A percentile compares a stretch with the other conserved stretches of the same genome.
phyloP scores from a whole-genome alignment of 2,329 filamentous ascomycete species.

The Fusarium lyarnte region DNA sequence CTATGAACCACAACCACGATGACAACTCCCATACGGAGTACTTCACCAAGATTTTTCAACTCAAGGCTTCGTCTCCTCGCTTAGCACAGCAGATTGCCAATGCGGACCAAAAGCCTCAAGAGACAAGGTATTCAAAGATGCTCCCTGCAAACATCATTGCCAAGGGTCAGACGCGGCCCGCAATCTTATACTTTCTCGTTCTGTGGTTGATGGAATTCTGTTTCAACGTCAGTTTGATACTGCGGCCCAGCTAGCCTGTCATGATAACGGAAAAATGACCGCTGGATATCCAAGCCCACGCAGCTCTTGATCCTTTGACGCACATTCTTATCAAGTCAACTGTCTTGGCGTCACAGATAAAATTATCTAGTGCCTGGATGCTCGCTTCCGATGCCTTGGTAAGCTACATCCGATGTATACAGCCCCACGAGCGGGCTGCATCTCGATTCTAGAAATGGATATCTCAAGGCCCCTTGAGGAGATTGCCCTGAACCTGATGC shows the following conservation, averaged over 20 bases:
- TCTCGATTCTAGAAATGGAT: slow-evolving; percentile 32
- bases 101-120: slow-evolving; percentile 4
- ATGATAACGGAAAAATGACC: slow-evolving; percentile 25
- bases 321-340: slow-evolving; percentile 23
- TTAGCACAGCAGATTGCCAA: slow-evolving; percentile 26
- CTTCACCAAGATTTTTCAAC: slow-evolving; percentile 4
- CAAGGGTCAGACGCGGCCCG: slow-evolving; percentile 33
- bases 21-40: slow-evolving; percentile 2
- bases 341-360: slow-evolving; percentile 40
- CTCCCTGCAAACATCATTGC: slow-evolving; percentile 32
- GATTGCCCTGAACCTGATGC: slow-evolving; percentile 28
- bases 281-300: slow-evolving; percentile 8
- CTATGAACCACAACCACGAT: slow-evolving; percentile 14
- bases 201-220: slow-evolving; percentile 44
- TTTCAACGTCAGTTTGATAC: slow-evolving; percentile 36
- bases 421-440: slow-evolving; percentile 21
- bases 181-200: slow-evolving; percentile 35
- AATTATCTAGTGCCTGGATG: slow-evolving; percentile 31
- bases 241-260: slow-evolving; percentile 8
- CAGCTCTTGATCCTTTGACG: slow-evolving; percentile 11
- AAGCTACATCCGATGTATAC: slow-evolving; percentile 5
- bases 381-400: slow-evolving; percentile 33
- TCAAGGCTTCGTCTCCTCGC: slow-evolving; percentile 1
- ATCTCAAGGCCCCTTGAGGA: neutral
- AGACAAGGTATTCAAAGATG: neutral